phyloP scores from a whole-genome alignment of 164 flowering plant species.

The Stephania japonica region DNA sequence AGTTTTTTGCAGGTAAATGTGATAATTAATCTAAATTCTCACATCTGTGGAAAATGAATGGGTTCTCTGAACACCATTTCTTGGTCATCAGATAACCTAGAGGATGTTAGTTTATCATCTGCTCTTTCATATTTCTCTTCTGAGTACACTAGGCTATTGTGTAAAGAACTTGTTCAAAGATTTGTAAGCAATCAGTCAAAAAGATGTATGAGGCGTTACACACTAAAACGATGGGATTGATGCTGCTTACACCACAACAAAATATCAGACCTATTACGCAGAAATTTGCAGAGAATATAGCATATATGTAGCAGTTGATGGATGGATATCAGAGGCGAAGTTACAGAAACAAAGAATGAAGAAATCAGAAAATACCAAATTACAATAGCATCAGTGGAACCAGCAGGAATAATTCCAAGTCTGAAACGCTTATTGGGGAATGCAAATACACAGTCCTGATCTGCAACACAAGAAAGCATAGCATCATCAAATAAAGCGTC shows the following conservation, averaged over 20 bases:
- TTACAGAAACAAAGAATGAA: neutral
- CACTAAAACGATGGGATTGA: neutral
- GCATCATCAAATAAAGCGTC: neutral
- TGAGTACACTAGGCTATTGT: too few species aligned
- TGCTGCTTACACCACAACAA: neutral
- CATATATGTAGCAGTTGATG: too few species aligned
- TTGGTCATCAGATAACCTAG: neutral
- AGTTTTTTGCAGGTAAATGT: too few species aligned
- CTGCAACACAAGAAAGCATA: constrained; percentile 29
- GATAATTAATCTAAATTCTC: neutral
- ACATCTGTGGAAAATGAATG: neutral
- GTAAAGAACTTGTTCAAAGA: too few species aligned
- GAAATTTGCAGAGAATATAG: too few species aligned
- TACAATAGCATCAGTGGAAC: constrained; percentile 96
- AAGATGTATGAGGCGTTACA: neutral
- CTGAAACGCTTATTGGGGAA: constrained; percentile 52
- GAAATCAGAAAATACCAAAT: constrained; percentile 58
- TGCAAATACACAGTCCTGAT: constrained; percentile 33
- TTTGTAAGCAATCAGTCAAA: neutral
- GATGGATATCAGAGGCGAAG: too few species aligned
- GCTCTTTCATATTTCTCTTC: neutral
- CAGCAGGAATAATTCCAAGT: constrained; percentile 92
- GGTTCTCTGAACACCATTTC: neutral
- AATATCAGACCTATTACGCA: constrained; percentile 2
- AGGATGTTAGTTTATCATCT: neutral